Conservation (phyloP, 495 filamentous ascomycete genomes). For the Neurospora sp. region DNA sequence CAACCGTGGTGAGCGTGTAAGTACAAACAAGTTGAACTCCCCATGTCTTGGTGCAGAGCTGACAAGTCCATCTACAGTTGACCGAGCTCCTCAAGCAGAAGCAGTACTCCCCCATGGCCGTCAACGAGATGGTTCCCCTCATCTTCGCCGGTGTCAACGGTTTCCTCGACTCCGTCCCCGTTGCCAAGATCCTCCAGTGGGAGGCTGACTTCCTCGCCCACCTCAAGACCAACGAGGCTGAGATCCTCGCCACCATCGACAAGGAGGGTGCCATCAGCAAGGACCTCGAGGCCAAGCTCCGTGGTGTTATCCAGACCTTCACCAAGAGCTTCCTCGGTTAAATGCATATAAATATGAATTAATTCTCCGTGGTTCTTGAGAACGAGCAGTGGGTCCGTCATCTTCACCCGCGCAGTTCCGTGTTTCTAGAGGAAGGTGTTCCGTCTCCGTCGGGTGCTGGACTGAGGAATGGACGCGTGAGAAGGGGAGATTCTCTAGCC, state of each 20-base stretch:
- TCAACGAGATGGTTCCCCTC: constrained; percentile 98
- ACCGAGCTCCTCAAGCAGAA: constrained; percentile 99
- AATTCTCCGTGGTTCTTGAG: constrained; percentile 13
- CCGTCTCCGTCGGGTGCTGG: constrained; percentile 29
- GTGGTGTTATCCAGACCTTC: constrained; percentile 68
- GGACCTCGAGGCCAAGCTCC: constrained; percentile 81
- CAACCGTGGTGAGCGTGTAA: constrained; percentile 94
- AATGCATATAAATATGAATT: constrained; percentile 27
- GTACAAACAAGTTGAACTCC: constrained; percentile 15
- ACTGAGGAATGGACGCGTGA: constrained; percentile 27
- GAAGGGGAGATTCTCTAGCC: constrained; percentile 29
- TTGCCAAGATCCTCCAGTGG: constrained; percentile 78
- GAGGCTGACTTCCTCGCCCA: constrained; percentile 88
- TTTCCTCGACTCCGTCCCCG: constrained; percentile 77
- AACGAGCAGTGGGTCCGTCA: constrained; percentile 21
- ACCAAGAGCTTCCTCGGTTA: constrained; percentile 78
- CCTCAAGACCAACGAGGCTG: constrained; percentile 80
- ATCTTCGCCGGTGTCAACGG: constrained; percentile 99
- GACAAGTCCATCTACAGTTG: constrained; percentile 36
- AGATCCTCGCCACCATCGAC: constrained; percentile 77
- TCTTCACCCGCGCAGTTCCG: constrained; percentile 41
- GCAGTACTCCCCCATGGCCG: constrained; percentile 98
- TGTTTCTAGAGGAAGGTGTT: constrained; percentile 34
- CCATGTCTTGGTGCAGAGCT: constrained; percentile 13
- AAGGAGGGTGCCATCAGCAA: constrained; percentile 95